Evolutionary conservation across 192 early-diverging fungal genomes (phyloP).

Genomic region (Umbelopsis sp.): DNA sequence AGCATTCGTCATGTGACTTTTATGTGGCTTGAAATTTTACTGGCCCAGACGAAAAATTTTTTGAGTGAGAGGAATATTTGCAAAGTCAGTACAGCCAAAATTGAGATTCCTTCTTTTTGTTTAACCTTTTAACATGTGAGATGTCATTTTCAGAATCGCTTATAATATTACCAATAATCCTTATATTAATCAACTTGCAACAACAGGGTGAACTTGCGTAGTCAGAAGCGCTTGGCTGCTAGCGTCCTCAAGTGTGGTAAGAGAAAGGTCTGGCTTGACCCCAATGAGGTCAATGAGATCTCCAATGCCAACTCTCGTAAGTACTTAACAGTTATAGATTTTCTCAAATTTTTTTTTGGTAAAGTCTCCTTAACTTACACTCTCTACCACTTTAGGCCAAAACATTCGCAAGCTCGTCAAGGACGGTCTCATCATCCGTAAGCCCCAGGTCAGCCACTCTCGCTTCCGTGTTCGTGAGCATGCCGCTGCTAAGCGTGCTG

Average conservation of each 20-base stretch:
- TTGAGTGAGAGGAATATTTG: background rate
- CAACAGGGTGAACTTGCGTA: conserved; percentile 70
- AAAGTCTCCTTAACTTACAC: no score
- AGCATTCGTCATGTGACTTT: background rate
- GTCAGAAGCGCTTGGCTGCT: conserved; percentile 96
- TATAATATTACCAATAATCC: background rate
- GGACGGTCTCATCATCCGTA: conserved; percentile 95
- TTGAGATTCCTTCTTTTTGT: background rate
- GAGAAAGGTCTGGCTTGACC: conserved; percentile 99
- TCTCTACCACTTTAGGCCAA: conserved; percentile 57
- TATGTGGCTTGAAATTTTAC: background rate
- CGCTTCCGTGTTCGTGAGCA: conserved; percentile 92
- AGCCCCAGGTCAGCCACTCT: conserved; percentile 84
- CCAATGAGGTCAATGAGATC: conserved; percentile 92
- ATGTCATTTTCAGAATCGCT: background rate
- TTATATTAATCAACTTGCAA: background rate
- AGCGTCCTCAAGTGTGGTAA: conserved; percentile 96
- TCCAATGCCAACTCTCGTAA: conserved; percentile 97
- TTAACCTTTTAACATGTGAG: conserved; percentile 2
- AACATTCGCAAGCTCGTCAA: conserved; percentile 97
- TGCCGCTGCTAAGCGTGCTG: conserved; percentile 91
- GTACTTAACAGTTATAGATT: conserved; percentile 45
- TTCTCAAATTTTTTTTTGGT: background rate
- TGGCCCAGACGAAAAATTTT: background rate
- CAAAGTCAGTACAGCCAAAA: background rate